Evolutionary conservation across 225 moss, liverwort and hornwort genomes (phyloP).

Genomic region (Asterella californica): DNA sequence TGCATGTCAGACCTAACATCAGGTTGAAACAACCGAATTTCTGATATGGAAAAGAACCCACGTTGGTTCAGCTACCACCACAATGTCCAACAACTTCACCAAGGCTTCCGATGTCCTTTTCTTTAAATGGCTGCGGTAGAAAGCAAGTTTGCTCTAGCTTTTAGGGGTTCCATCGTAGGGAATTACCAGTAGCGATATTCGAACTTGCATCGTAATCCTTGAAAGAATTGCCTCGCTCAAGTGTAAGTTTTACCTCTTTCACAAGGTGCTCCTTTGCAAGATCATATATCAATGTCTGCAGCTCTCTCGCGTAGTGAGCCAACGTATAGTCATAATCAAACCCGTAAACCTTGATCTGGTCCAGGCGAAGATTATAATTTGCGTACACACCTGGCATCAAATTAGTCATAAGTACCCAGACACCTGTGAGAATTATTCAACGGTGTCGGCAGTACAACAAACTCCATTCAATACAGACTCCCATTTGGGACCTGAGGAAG

Average conservation of each 20-base stretch:
- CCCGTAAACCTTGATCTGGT: constrained; percentile 73
- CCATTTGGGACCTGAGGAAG: too few relatives aligned
- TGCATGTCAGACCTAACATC: too few relatives aligned
- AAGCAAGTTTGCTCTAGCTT: background rate
- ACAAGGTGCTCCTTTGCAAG: constrained; percentile 85
- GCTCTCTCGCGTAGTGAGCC: constrained; percentile 71
- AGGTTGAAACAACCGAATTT: too few relatives aligned
- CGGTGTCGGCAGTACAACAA: background rate
- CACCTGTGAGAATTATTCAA: background rate
- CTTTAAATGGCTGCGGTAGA: too few relatives aligned
- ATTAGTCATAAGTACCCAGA: background rate
- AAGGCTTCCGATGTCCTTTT: too few relatives aligned
- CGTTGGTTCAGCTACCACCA: too few relatives aligned
- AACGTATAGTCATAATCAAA: constrained; percentile 92
- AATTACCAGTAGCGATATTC: background rate
- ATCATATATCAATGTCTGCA: constrained; percentile 83
- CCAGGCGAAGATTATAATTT: constrained; percentile 81
- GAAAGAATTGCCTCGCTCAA: background rate
- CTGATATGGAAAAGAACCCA: too few relatives aligned
- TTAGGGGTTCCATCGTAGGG: background rate
- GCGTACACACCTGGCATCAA: constrained; percentile 70
- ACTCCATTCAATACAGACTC: background rate
- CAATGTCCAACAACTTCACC: too few relatives aligned
- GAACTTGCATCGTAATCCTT: background rate
- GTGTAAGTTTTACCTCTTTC: constrained; percentile 55